phyloP scores from a whole-genome alignment of 495 filamentous ascomycete genomes.

The Parathielavia hyrcaniae region DNA sequence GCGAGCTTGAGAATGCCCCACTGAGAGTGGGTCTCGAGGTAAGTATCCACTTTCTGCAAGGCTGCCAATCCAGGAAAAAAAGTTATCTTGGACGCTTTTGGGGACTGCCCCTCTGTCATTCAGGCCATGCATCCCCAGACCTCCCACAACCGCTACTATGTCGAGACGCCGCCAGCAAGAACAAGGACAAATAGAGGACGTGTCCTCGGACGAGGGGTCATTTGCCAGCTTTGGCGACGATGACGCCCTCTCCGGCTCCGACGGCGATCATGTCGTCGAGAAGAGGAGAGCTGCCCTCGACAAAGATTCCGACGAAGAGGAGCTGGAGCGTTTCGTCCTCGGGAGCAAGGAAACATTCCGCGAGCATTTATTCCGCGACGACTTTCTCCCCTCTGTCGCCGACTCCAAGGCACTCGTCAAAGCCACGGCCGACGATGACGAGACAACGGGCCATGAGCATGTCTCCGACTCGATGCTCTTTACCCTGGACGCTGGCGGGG shows the following conservation, averaged over 20 bases:
- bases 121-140: slow-evolving; percentile 3
- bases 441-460: slow-evolving; percentile 41
- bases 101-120: slow-evolving; percentile 16
- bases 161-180: slow-evolving; percentile 17
- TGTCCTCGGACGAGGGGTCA: slow-evolving; percentile 27
- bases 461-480: slow-evolving; percentile 58
- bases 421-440: slow-evolving; percentile 21
- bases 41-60: slow-evolving; percentile 22
- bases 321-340: slow-evolving; percentile 79
- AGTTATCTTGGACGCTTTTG: slow-evolving; percentile 19
- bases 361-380: slow-evolving; percentile 54
- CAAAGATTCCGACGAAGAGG: slow-evolving; percentile 74
- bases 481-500: slow-evolving; percentile 41
- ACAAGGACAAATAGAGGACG: slow-evolving; percentile 21
- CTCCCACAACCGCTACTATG: slow-evolving; percentile 10
- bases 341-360: slow-evolving; percentile 78
- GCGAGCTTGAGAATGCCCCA: neutral
- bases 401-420: slow-evolving; percentile 34
- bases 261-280: slow-evolving; percentile 16
- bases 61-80: slow-evolving; percentile 32
- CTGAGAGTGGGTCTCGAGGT: slow-evolving; percentile 1
- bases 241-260: slow-evolving; percentile 24
- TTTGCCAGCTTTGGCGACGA: slow-evolving; percentile 36
- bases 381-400: slow-evolving; percentile 24
- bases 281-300: slow-evolving; percentile 25